phyloP scores from a whole-genome alignment of 164 flowering plant genomes.

The Nelumbo lutea region DNA sequence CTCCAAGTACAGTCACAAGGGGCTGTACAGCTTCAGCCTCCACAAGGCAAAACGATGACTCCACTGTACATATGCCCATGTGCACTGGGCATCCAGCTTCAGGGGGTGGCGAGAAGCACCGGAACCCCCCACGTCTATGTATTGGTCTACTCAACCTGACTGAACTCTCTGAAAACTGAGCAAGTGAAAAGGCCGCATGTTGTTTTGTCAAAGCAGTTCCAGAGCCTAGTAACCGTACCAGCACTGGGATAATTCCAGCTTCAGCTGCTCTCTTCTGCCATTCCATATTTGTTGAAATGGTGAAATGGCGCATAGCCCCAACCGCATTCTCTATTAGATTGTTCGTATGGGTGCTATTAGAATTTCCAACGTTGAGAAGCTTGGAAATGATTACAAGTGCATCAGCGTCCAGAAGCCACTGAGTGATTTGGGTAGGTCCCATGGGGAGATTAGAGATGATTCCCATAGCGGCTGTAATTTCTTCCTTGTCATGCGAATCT shows the following conservation, averaged over 20 bases:
- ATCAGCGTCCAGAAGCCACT: constrained; percentile 51
- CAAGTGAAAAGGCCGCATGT: constrained; percentile 48
- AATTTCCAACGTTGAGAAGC: constrained; percentile 19
- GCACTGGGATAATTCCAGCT: constrained; percentile 36
- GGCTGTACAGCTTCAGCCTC: constrained; percentile 60
- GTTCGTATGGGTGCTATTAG: constrained; percentile 20
- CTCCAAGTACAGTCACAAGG: constrained; percentile 44
- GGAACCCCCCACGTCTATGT: constrained; percentile 34
- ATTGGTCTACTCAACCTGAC: constrained; percentile 27
- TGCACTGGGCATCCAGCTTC: constrained; percentile 51
- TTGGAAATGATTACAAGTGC: constrained; percentile 33
- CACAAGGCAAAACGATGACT: constrained; percentile 58
- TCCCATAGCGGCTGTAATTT: constrained; percentile 52
- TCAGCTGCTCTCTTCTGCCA: constrained; percentile 53
- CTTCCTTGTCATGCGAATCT: constrained; percentile 44
- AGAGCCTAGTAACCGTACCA: constrained; percentile 42
- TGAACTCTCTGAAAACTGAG: constrained; percentile 51
- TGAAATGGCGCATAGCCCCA: constrained; percentile 51
- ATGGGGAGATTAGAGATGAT: constrained; percentile 51
- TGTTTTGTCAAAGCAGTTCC: constrained; percentile 47
- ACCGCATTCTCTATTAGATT: constrained; percentile 48
- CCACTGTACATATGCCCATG: constrained; percentile 46
- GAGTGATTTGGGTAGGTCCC: constrained; percentile 29
- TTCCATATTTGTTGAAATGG: constrained; percentile 35
- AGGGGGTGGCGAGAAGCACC: constrained; percentile 46